These are phyloP conservation scores for Pholiota adiposa DNA, from an alignment of 1,284 basidiomycete species.

Conservation along the genomic window DNA sequence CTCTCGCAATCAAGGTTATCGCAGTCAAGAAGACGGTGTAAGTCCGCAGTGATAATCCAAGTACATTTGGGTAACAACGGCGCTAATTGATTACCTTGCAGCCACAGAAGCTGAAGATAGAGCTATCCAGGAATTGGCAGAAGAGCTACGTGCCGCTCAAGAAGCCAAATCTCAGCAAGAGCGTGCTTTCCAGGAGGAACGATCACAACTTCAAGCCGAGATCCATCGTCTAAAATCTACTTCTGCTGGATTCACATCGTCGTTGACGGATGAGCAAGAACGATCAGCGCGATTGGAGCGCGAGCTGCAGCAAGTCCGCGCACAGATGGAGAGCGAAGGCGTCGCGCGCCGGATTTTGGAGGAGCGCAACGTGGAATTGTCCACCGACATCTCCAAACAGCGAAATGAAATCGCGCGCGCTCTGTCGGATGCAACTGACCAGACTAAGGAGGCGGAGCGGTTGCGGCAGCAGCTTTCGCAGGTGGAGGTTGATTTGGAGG, in stretches of 20 bases:
- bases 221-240: slow-evolving; percentile 53
- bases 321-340: slow-evolving; percentile 65
- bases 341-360: slow-evolving; percentile 65
- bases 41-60: slow-evolving; percentile 32
- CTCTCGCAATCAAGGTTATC: slow-evolving; percentile 73
- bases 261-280: slow-evolving; percentile 49
- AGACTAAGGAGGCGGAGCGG: slow-evolving; percentile 62
- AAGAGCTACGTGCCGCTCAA: slow-evolving; percentile 61
- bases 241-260: slow-evolving; percentile 43
- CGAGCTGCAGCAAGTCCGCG: slow-evolving; percentile 65
- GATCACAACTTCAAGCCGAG: slow-evolving; percentile 55
- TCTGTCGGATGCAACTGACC: slow-evolving; percentile 70
- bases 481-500: slow-evolving; percentile 67
- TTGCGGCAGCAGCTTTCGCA: slow-evolving; percentile 74
- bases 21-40: slow-evolving; percentile 69
- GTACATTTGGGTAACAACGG: background rate
- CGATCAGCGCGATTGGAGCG: slow-evolving; percentile 58
- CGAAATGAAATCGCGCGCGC: slow-evolving; percentile 64
- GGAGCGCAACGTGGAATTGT: slow-evolving; percentile 67
- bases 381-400: slow-evolving; percentile 60
- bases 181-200: slow-evolving; percentile 56
- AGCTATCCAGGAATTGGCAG: slow-evolving; percentile 68
- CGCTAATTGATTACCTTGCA: slow-evolving; percentile 30
- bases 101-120: slow-evolving; percentile 72
- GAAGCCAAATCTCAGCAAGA: slow-evolving; percentile 60